Percentiles rank a stretch among this genome's conserved stretches.
Evolutionary conservation across 1,139 yeast genomes (phyloP).

Genomic region (Yamadazyma epiphylla): DNA sequence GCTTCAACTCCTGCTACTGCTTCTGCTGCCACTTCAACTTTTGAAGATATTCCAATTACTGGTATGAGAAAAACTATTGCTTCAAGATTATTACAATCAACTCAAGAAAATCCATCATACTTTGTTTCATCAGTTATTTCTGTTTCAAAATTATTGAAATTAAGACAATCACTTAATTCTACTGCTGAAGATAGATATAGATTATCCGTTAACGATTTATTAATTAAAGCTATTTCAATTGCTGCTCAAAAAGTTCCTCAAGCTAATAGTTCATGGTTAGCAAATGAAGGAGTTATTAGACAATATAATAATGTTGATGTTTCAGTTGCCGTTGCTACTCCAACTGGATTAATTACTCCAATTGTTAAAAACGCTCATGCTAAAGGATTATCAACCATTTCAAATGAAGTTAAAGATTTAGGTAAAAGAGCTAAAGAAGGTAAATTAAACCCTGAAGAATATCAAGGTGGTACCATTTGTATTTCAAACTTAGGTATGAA

Average conservation of each 20-base stretch:
- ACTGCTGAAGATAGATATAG: slow-evolving; percentile 84
- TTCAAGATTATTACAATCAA: slow-evolving; percentile 79
- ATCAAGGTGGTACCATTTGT: slow-evolving; percentile 98
- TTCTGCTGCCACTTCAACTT: slow-evolving; percentile 52
- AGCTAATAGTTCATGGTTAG: slow-evolving; percentile 93
- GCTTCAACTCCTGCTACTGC: slow-evolving; percentile 43
- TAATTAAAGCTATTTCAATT: slow-evolving; percentile 89
- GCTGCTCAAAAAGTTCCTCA: slow-evolving; percentile 91
- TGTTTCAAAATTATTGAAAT: slow-evolving; percentile 85
- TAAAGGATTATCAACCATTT: slow-evolving; percentile 81
- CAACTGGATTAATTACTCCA: slow-evolving; percentile 95
- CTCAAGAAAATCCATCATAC: slow-evolving; percentile 86
- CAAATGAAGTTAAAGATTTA: slow-evolving; percentile 81
- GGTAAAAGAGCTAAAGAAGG: slow-evolving; percentile 96
- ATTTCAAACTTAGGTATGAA: slow-evolving; percentile 99
- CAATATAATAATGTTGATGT: slow-evolving; percentile 90
- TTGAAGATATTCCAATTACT: slow-evolving; percentile 81
- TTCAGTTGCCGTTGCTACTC: slow-evolving; percentile 98
- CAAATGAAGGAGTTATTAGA: slow-evolving; percentile 84
- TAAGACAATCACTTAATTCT: slow-evolving; percentile 86
- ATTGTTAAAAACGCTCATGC: slow-evolving; percentile 83
- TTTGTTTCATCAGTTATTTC: slow-evolving; percentile 84
- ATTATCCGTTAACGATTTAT: slow-evolving; percentile 89
- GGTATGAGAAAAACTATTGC: slow-evolving; percentile 95
- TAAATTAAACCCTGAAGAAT: slow-evolving; percentile 91